Percentiles rank a stretch among this genome's conserved stretches.
These are phyloP conservation scores for Herpotrichia juniperi DNA, from an alignment of 2,329 filamentous ascomycete genomes.

Conservation along the genomic window DNA sequence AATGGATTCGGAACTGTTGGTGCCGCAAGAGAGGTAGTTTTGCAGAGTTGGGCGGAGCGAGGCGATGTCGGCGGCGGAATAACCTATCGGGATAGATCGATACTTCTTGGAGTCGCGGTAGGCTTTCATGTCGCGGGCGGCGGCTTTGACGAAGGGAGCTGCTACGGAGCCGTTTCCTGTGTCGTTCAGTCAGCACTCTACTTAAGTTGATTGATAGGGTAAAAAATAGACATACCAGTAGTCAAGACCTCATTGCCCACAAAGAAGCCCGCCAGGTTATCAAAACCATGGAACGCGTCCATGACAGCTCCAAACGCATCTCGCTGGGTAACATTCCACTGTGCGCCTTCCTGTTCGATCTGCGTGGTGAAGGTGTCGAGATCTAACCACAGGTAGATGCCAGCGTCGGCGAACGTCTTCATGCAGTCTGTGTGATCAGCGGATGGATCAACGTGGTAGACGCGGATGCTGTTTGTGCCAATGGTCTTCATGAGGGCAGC, in stretches of 20 bases:
- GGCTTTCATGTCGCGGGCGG: constrained; percentile 79
- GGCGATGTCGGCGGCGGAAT: constrained; percentile 85
- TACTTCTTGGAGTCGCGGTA: constrained; percentile 79
- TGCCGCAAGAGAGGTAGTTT: constrained; percentile 80
- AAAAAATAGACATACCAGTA: constrained; percentile 38
- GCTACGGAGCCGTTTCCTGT: constrained; percentile 61
- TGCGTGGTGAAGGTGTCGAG: constrained; percentile 73
- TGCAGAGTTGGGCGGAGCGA: constrained; percentile 69
- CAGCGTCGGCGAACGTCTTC: constrained; percentile 76
- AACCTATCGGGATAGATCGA: constrained; percentile 82
- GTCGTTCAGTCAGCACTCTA: constrained; percentile 14
- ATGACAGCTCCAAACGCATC: constrained; percentile 72
- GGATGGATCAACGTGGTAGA: constrained; percentile 81
- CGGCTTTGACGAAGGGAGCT: constrained; percentile 84
- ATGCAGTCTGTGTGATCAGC: constrained; percentile 81
- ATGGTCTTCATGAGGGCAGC: constrained; percentile 78
- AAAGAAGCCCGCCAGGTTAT: constrained; percentile 84
- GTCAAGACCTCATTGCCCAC: constrained; percentile 87
- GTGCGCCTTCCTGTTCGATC: constrained; percentile 65
- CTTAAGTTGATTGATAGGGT: not conserved
- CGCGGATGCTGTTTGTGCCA: constrained; percentile 82
- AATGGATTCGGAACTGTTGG: constrained; percentile 68
- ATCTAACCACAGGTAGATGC: constrained; percentile 85
- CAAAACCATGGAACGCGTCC: constrained; percentile 76
- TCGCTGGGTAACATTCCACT: constrained; percentile 76